These are phyloP conservation scores for Taxillus chinensis DNA, from an alignment of 164 flowering plant genomes.

Conservation along the genomic window DNA sequence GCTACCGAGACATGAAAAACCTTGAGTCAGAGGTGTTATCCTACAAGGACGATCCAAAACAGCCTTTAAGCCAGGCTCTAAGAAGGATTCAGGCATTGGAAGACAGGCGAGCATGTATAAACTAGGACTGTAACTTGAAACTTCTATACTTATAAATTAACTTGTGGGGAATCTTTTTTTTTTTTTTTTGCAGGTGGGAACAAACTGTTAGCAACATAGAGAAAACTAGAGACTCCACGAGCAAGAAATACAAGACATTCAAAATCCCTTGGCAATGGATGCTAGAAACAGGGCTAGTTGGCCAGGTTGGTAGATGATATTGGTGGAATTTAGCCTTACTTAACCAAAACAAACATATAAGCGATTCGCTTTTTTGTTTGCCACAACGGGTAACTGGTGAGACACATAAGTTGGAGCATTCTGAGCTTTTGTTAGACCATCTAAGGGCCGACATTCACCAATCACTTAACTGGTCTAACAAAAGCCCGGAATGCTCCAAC, in stretches of 20 bases:
- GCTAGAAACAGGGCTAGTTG: conserved; percentile 35
- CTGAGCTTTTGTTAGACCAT: too few species aligned
- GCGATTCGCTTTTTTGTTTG: too few species aligned
- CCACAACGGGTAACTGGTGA: too few species aligned
- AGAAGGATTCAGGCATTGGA: conserved; percentile 53
- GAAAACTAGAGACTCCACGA: conserved; percentile 37
- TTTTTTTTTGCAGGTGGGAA: conserved; percentile 46
- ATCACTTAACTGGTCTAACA: too few species aligned
- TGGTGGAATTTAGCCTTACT: background rate
- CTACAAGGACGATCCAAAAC: conserved; percentile 41
- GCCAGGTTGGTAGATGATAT: conserved; percentile 37
- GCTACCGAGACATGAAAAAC: conserved; percentile 52
- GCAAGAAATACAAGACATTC: conserved; percentile 46
- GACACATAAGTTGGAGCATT: too few species aligned
- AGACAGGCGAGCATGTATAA: conserved; percentile 57
- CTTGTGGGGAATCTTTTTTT: conserved; percentile 3
- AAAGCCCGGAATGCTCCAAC: too few species aligned
- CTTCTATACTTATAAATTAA: background rate
- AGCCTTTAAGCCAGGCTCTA: conserved; percentile 26
- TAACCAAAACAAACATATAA: too few species aligned
- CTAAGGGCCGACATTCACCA: too few species aligned
- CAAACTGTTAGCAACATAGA: conserved; percentile 33
- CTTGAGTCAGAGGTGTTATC: conserved; percentile 41
- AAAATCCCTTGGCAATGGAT: conserved; percentile 62
- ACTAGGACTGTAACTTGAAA: conserved; percentile 1